Conservation (phyloP, 2,329 filamentous ascomycete species). For the Fusarium burgessii region DNA sequence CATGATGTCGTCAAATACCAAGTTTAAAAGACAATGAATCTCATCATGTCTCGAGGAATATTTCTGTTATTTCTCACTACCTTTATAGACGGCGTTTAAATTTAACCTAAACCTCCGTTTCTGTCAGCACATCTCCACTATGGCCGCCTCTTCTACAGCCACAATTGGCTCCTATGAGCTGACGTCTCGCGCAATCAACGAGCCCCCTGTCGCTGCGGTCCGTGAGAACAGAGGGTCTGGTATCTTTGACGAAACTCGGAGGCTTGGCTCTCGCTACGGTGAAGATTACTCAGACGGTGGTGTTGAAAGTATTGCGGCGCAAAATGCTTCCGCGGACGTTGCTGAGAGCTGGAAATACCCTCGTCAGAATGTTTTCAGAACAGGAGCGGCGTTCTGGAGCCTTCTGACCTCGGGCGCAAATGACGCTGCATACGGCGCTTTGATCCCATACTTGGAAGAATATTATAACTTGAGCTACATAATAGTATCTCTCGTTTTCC, state of each 20-base stretch:
- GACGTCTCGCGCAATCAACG: conserved; percentile 21
- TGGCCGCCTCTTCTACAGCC: conserved; percentile 33
- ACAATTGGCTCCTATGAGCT: conserved; percentile 36
- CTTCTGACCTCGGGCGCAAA: conserved; percentile 70
- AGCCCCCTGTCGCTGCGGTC: conserved; percentile 7
- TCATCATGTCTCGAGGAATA: background rate
- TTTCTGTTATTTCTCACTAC: background rate
- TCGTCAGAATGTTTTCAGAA: conserved; percentile 57
- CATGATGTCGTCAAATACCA: background rate
- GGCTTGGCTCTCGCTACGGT: background rate
- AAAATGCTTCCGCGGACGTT: background rate
- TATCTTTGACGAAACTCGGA: background rate
- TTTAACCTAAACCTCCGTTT: conserved; percentile 7
- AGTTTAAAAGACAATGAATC: background rate
- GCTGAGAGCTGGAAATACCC: conserved; percentile 41
- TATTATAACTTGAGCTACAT: conserved; percentile 73
- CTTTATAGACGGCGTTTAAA: background rate
- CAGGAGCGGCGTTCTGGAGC: conserved; percentile 67
- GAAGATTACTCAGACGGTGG: background rate
- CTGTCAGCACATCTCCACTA: conserved; percentile 29
- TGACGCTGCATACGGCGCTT: conserved; percentile 67
- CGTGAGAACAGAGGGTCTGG: background rate
- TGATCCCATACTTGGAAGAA: conserved; percentile 57
- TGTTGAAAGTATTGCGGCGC: conserved; percentile 17
- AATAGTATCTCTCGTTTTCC: conserved; percentile 73